phyloP scores from a whole-genome alignment of 2,329 filamentous ascomycete genomes.

The Drechslera avenae region DNA sequence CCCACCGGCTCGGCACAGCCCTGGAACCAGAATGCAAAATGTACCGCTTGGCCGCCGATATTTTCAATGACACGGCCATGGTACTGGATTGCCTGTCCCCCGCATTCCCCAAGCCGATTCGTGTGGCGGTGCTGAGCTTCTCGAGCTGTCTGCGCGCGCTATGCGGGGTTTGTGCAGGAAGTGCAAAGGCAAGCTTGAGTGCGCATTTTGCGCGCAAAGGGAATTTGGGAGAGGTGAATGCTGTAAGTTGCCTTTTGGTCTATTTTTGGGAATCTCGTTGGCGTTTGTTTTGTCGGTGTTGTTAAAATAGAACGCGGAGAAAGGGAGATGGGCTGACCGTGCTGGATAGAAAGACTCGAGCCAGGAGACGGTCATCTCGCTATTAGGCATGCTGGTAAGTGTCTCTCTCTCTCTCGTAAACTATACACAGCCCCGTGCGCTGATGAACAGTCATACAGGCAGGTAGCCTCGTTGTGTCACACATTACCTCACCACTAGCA shows the following conservation, averaged over 20 bases:
- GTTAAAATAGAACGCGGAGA: slow-evolving; percentile 15
- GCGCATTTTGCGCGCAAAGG: slow-evolving; percentile 88
- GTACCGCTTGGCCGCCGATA: slow-evolving; percentile 83
- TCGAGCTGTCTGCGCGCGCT: slow-evolving; percentile 66
- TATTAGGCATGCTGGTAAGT: slow-evolving; percentile 78
- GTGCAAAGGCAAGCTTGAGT: slow-evolving; percentile 87
- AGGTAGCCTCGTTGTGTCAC: slow-evolving; percentile 80
- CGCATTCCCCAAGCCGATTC: slow-evolving; percentile 64
- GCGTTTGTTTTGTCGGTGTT: slow-evolving; percentile 5
- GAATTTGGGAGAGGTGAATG: slow-evolving; percentile 91
- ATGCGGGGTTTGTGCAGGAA: slow-evolving; percentile 88
- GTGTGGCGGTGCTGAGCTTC: slow-evolving; percentile 64
- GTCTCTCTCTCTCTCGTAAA: slow-evolving; percentile 15
- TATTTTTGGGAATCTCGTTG: neutral
- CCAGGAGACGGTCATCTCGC: slow-evolving; percentile 90
- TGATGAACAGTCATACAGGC: slow-evolving; percentile 50
- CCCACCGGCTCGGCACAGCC: slow-evolving; percentile 77
- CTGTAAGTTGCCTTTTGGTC: slow-evolving; percentile 55
- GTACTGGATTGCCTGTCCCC: slow-evolving; percentile 85
- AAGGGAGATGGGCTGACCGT: neutral
- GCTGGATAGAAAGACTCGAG: slow-evolving; percentile 77
- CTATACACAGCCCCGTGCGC: neutral
- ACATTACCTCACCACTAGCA: slow-evolving; percentile 69
- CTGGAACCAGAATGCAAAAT: slow-evolving; percentile 91
- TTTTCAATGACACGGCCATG: slow-evolving; percentile 87